phyloP scores from a whole-genome alignment of 345 rosid genomes.

The Crucihimalaya himalaica region DNA sequence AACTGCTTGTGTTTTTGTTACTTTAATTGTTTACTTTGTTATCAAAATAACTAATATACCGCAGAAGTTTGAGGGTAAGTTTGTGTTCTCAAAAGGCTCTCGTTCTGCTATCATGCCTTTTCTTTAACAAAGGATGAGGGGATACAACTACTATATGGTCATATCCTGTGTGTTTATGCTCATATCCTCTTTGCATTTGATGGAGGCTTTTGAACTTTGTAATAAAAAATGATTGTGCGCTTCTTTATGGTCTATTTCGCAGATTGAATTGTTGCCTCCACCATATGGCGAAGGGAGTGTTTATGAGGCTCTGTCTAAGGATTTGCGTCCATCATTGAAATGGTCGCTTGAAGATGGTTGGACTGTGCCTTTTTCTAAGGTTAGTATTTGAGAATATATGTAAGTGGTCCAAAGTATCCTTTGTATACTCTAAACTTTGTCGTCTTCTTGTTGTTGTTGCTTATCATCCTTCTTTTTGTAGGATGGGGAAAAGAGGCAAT shows the following conservation, averaged over 20 bases:
- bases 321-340: conserved; percentile 34
- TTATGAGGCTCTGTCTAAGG: conserved; percentile 13
- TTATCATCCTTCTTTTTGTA: neutral
- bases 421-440: neutral
- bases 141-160: neutral
- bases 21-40: too few relatives aligned
- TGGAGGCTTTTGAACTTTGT: neutral
- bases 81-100: neutral
- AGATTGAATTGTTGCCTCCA: conserved; percentile 34
- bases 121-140: neutral
- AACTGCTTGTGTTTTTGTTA: neutral
- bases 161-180: neutral
- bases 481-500: conserved; percentile 31
- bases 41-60: too few relatives aligned
- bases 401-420: neutral
- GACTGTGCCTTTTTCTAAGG: conserved; percentile 30
- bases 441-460: neutral
- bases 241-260: neutral
- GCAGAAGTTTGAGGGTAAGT: too few relatives aligned
- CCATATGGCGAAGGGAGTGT: conserved; percentile 31
- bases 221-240: neutral
- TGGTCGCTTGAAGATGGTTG: conserved; percentile 36
- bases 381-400: neutral
- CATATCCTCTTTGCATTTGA: neutral
- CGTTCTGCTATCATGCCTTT: neutral